Evolutionary conservation across 208 protist species (phyloP).

Genomic region (Tritrichomonas foetus): DNA sequence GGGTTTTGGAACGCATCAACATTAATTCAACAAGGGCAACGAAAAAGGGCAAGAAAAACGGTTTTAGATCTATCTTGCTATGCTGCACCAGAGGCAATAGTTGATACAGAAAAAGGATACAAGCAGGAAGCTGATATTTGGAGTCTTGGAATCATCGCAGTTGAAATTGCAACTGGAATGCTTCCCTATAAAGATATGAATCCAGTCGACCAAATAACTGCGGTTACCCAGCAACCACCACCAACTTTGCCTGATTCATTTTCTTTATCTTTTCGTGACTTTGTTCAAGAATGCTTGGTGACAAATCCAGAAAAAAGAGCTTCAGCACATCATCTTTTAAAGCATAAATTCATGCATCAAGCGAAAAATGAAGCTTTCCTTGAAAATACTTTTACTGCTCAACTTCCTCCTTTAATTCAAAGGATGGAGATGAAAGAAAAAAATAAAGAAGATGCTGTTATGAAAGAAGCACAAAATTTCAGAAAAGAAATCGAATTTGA

Average conservation of each 20-base stretch:
- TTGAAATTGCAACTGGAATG: slow-evolving; percentile 56
- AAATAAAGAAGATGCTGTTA: neutral
- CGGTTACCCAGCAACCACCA: neutral
- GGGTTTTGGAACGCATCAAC: slow-evolving; percentile 52
- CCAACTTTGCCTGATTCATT: neutral
- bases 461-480: too few relatives aligned
- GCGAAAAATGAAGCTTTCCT: neutral
- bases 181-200: slow-evolving; percentile 47
- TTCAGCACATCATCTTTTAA: slow-evolving; percentile 44
- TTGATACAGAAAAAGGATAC: slow-evolving; percentile 51
- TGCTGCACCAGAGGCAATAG: slow-evolving; percentile 61
- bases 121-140: slow-evolving; percentile 62
- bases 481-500: too few relatives aligned
- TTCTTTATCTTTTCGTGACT: slow-evolving; percentile 46
- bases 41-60: slow-evolving; percentile 48
- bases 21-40: slow-evolving; percentile 22
- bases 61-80: slow-evolving; percentile 59
- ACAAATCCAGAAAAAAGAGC: slow-evolving; percentile 53
- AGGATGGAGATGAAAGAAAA: neutral
- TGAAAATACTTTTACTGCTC: neutral
- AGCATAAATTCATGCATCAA: slow-evolving; percentile 48
- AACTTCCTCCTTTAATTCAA: neutral
- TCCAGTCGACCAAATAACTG: neutral
- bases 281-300: slow-evolving; percentile 54
- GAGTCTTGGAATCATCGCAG: slow-evolving; percentile 62